phyloP scores from a whole-genome alignment of 768 basidiomycete species.

The Cyathus striatus region DNA sequence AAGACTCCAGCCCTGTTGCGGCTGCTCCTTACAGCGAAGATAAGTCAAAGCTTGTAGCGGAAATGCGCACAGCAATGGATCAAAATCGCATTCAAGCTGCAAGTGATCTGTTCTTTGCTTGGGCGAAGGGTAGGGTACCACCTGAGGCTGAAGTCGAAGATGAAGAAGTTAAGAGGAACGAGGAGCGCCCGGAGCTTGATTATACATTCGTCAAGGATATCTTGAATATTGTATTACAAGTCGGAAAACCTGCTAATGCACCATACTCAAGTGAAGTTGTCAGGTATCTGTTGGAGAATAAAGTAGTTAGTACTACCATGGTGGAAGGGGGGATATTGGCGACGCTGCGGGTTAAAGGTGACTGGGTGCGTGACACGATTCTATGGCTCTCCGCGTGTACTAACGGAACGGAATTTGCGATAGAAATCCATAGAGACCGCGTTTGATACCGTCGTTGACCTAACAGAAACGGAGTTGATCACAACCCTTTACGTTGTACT shows the following conservation, averaged over 20 bases:
- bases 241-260: conserved; percentile 26
- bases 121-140: conserved; percentile 34
- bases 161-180: conserved; percentile 12
- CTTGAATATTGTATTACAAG: conserved; percentile 44
- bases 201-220: conserved; percentile 60
- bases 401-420: too few species aligned
- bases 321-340: conserved; percentile 55
- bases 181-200: conserved; percentile 9
- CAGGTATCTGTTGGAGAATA: conserved; percentile 49
- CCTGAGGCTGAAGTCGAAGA: background rate
- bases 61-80: conserved; percentile 34
- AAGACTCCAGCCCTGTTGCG: background rate
- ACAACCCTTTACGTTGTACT: conserved; percentile 42
- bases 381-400: too few species aligned
- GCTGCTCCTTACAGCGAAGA: conserved; percentile 1
- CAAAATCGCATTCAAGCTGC: conserved; percentile 45
- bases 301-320: conserved; percentile 58
- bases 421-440: conserved; percentile 46
- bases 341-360: conserved; percentile 45
- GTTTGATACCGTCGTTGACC: conserved; percentile 50
- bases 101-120: conserved; percentile 56
- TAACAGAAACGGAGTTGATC: conserved; percentile 63
- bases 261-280: conserved; percentile 55
- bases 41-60: conserved; percentile 25
- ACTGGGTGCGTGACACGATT: conserved; percentile 89